These are phyloP conservation scores for Hondaea fermentalgiana DNA, from an alignment of 108 stramenopile species.

Conservation along the genomic window DNA sequence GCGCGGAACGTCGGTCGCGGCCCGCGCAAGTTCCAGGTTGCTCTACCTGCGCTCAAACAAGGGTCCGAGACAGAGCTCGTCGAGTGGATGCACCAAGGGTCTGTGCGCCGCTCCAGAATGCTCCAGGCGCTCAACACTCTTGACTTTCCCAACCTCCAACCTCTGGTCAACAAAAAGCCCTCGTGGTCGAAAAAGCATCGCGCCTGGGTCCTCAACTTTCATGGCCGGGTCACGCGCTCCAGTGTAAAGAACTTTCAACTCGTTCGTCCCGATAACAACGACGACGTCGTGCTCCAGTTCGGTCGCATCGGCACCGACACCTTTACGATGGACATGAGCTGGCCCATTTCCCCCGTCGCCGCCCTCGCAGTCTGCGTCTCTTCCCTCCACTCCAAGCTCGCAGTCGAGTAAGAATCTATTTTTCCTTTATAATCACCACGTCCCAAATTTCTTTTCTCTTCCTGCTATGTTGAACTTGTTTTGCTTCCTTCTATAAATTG, in stretches of 20 bases:
- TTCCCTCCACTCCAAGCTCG: constrained; percentile 75
- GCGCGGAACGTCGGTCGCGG: constrained; percentile 61
- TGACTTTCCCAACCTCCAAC: neutral
- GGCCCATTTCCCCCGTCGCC: constrained; percentile 70
- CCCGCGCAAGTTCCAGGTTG: constrained; percentile 74
- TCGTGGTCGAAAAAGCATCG: neutral
- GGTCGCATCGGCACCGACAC: constrained; percentile 61
- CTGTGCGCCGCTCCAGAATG: neutral
- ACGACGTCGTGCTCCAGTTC: constrained; percentile 46
- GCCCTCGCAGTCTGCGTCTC: constrained; percentile 73
- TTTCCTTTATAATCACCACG: too few species aligned
- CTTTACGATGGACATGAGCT: constrained; percentile 59
- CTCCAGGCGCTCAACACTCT: neutral
- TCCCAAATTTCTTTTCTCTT: too few species aligned
- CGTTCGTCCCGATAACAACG: constrained; percentile 17
- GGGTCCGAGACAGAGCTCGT: neutral
- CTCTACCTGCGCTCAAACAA: constrained; percentile 34
- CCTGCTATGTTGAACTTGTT: too few species aligned
- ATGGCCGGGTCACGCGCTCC: constrained; percentile 46
- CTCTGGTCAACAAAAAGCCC: constrained; percentile 1
- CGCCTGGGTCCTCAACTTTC: constrained; percentile 50
- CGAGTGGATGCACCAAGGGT: constrained; percentile 8
- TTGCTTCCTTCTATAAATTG: too few species aligned
- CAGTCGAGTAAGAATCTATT: constrained; percentile 63
- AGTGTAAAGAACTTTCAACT: constrained; percentile 66